These are phyloP conservation scores for Plantago elongata DNA, from an alignment of 257 asterid species.

Conservation along the genomic window DNA sequence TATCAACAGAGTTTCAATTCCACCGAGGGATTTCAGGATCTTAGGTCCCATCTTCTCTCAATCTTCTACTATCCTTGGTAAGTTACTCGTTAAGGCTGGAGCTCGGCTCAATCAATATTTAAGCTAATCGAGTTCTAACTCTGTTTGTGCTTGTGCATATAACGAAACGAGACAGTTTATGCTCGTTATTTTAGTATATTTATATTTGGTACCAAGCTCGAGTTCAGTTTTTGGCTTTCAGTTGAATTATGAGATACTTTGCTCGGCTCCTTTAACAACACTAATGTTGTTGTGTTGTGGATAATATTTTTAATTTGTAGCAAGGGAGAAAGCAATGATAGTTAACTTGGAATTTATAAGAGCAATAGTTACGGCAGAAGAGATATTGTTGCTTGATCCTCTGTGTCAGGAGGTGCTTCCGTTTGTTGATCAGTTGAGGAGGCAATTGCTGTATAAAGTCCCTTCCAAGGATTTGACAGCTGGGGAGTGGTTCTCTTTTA, in stretches of 20 bases:
- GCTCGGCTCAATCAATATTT: too few species aligned
- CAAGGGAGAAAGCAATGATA: slow-evolving; percentile 98
- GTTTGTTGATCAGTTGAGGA: slow-evolving; percentile 90
- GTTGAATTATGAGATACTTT: too few species aligned
- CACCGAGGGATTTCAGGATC: slow-evolving; percentile 89
- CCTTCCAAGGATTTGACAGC: slow-evolving; percentile 30
- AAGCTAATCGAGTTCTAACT: too few species aligned
- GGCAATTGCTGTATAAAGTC: slow-evolving; percentile 56
- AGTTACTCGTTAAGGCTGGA: too few species aligned
- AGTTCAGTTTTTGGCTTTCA: too few species aligned
- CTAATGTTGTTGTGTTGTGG: too few species aligned
- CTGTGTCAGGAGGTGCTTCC: slow-evolving; percentile 95
- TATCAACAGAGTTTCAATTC: slow-evolving; percentile 75
- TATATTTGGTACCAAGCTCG: too few species aligned
- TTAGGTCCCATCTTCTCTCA: slow-evolving; percentile 93
- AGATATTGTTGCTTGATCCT: slow-evolving; percentile 90
- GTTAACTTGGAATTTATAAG: slow-evolving; percentile 90
- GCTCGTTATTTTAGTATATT: too few species aligned
- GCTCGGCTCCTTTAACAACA: too few species aligned
- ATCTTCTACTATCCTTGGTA: slow-evolving; percentile 95
- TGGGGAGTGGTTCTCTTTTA: slow-evolving; percentile 58
- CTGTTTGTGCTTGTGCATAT: background rate
- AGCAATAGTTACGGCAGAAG: slow-evolving; percentile 95
- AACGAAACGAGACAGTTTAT: background rate
- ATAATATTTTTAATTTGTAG: slow-evolving; percentile 49